phyloP scores from a whole-genome alignment of 2,329 filamentous ascomycete genomes.

The Paecilomyces fulvus region DNA sequence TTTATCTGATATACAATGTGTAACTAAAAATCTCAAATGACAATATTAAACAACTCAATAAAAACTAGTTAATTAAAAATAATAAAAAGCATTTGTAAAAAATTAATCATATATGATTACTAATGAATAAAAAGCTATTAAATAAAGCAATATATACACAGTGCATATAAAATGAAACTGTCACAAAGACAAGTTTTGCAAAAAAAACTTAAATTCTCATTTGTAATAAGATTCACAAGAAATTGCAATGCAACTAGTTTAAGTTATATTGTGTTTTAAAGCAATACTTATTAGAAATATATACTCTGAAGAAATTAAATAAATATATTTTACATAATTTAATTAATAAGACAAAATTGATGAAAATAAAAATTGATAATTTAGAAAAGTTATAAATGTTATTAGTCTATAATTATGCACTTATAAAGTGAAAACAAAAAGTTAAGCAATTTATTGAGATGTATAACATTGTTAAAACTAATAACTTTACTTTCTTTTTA shows the following conservation, averaged over 20 bases:
- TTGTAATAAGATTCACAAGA: not conserved
- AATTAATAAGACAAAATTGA: not conserved
- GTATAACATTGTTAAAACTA: no score
- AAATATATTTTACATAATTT: not conserved
- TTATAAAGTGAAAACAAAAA: no score
- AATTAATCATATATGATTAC: not conserved
- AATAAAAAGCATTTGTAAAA: not conserved
- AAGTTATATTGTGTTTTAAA: not conserved
- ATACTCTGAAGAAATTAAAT: not conserved
- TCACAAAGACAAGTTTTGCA: no score
- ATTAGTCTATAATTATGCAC: not conserved
- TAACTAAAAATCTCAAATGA: not conserved
- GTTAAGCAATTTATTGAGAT: no score
- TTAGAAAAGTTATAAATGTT: not conserved
- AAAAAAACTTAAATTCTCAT: no score
- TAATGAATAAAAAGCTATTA: no score
- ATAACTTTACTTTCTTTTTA: no score
- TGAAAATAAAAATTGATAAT: not conserved
- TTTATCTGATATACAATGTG: not conserved
- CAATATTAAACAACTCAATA: not conserved
- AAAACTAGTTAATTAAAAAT: not conserved
- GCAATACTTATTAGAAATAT: not conserved
- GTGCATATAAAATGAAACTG: no score
- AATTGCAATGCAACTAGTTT: not conserved
- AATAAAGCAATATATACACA: no score